Conservation (phyloP, 2,329 filamentous ascomycete species). For the Dactylellina parvicollis region DNA sequence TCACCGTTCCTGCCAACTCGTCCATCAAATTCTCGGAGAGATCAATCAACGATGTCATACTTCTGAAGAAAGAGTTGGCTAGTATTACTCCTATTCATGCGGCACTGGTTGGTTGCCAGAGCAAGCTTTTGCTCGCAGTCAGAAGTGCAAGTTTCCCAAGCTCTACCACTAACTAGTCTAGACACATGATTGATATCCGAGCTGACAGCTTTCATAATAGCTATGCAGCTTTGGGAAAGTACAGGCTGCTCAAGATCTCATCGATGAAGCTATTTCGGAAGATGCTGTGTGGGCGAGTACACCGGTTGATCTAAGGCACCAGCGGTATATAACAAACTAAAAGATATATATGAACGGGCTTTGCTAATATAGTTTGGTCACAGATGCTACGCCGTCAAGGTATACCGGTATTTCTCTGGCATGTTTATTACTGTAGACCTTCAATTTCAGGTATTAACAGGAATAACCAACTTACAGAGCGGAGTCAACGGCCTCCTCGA, state of each 20-base stretch:
- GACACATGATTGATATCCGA: slow-evolving; percentile 1
- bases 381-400: slow-evolving; percentile 80
- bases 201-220: slow-evolving; percentile 58
- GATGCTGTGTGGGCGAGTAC: slow-evolving; percentile 81
- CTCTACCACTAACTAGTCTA: slow-evolving; percentile 4
- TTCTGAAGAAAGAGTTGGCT: slow-evolving; percentile 82
- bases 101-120: slow-evolving; percentile 72
- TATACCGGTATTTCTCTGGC: slow-evolving; percentile 58
- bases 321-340: slow-evolving; percentile 65
- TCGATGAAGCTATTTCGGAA: slow-evolving; percentile 78
- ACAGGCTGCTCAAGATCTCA: slow-evolving; percentile 70
- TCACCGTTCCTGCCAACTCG: slow-evolving; percentile 75
- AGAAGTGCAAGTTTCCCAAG: slow-evolving; percentile 65
- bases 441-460: not conserved
- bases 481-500: slow-evolving; percentile 87
- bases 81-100: slow-evolving; percentile 74
- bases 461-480: slow-evolving; percentile 69
- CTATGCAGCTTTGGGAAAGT: slow-evolving; percentile 74
- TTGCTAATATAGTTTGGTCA: slow-evolving; percentile 60
- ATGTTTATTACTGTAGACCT: not conserved
- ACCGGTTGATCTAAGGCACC: slow-evolving; percentile 86
- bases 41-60: slow-evolving; percentile 84
- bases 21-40: slow-evolving; percentile 78
- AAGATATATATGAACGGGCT: not conserved
- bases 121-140: slow-evolving; percentile 73